A percentile compares a stretch with the other conserved stretches of the same genome.
Evolutionary conservation across 2,329 filamentous ascomycete species (phyloP).

Genomic region (Epichloe amarillans): DNA sequence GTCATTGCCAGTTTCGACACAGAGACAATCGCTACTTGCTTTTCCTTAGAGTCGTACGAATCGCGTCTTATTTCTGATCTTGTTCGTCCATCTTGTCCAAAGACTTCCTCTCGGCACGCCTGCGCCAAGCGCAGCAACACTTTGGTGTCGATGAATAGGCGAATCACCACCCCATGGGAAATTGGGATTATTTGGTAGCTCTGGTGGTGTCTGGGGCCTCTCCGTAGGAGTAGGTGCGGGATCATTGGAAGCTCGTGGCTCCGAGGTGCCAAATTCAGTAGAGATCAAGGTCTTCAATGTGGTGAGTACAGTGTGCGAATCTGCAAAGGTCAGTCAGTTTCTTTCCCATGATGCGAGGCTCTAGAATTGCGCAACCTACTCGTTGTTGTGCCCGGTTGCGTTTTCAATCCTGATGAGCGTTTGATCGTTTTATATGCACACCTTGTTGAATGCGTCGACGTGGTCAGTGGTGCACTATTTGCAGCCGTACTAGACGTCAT

Average conservation of each 20-base stretch:
- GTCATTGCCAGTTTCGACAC: neutral
- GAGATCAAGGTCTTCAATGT: constrained; percentile 7
- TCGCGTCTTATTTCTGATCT: neutral
- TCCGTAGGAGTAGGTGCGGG: constrained; percentile 9
- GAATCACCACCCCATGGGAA: constrained; percentile 24
- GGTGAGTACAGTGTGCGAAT: neutral
- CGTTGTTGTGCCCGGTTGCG: neutral
- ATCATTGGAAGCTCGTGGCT: constrained; percentile 1
- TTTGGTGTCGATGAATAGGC: constrained; percentile 22
- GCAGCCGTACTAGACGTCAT: neutral
- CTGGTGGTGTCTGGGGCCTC: constrained; percentile 4
- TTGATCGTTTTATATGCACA: neutral
- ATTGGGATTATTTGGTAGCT: constrained; percentile 18
- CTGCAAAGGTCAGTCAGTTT: neutral
- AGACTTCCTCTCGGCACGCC: constrained; percentile 9
- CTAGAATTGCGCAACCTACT: neutral
- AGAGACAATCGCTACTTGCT: neutral
- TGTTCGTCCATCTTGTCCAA: constrained; percentile 1
- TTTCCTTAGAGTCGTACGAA: neutral
- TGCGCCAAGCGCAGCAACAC: constrained; percentile 14
- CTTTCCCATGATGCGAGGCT: neutral
- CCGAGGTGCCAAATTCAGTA: neutral
- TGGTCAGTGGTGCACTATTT: neutral
- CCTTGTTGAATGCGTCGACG: neutral
- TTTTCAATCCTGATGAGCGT: neutral